Percentiles rank a stretch among this genome's conserved stretches.
These are phyloP conservation scores for Nannizziopsis arthrosporioides DNA, from an alignment of 2,329 filamentous ascomycete species.

Conservation along the genomic window DNA sequence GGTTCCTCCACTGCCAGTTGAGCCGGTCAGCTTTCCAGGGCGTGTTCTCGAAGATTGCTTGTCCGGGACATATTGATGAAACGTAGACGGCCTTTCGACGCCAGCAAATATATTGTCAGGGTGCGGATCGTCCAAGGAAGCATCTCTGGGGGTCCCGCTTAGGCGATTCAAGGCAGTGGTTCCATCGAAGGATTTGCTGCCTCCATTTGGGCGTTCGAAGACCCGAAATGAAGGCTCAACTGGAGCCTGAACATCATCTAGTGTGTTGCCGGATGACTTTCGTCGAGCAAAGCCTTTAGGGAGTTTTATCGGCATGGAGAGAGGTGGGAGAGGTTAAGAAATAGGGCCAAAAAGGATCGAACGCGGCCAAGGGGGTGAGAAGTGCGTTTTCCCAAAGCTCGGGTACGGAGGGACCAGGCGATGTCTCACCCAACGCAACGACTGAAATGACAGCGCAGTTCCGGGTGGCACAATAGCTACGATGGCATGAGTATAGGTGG, in stretches of 20 bases:
- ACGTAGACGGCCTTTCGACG: conserved; percentile 24
- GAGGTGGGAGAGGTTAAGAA: conserved; percentile 3
- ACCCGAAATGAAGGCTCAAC: conserved; percentile 42
- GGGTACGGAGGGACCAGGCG: neutral
- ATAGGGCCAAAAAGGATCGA: conserved; percentile 1
- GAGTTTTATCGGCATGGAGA: conserved; percentile 45
- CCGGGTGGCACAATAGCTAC: neutral
- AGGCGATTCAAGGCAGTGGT: conserved; percentile 24
- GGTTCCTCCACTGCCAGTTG: conserved; percentile 40
- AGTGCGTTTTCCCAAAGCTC: neutral
- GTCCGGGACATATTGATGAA: conserved; percentile 17
- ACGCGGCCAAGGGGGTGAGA: conserved; percentile 4
- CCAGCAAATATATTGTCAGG: conserved; percentile 31
- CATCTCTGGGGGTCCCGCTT: conserved; percentile 26
- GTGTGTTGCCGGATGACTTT: conserved; percentile 44
- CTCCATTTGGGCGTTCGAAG: conserved; percentile 38
- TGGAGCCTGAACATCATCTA: conserved; percentile 37
- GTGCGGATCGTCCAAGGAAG: conserved; percentile 25
- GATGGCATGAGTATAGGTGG: neutral
- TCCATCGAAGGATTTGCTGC: conserved; percentile 35
- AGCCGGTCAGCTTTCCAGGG: conserved; percentile 21
- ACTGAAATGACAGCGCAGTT: neutral
- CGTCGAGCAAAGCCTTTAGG: conserved; percentile 44
- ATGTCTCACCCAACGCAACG: neutral
- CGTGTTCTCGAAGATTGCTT: conserved; percentile 1